phyloP scores from a whole-genome alignment of 2,329 filamentous ascomycete genomes.

The Cytospora schulzeri region DNA sequence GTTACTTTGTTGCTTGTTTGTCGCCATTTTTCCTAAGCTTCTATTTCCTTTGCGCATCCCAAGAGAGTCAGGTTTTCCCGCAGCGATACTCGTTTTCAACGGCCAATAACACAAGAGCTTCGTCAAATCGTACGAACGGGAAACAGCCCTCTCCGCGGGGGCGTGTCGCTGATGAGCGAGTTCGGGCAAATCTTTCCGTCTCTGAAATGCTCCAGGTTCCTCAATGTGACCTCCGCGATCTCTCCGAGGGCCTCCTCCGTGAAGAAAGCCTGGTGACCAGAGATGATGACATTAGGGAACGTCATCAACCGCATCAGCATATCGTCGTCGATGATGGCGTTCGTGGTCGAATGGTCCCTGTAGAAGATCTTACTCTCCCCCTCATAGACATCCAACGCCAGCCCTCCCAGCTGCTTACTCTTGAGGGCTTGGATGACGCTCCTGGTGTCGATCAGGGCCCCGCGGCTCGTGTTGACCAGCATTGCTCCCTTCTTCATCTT shows the following conservation, averaged over 20 bases:
- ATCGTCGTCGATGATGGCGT: conserved; percentile 67
- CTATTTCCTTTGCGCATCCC: no score
- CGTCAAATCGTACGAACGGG: conserved; percentile 24
- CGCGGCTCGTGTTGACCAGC: conserved; percentile 70
- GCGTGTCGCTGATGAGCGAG: conserved; percentile 36
- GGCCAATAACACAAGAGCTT: neutral
- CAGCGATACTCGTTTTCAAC: neutral
- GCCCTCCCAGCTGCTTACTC: conserved; percentile 58
- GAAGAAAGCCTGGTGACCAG: conserved; percentile 71
- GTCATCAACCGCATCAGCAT: conserved; percentile 66
- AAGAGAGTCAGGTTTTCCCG: no score
- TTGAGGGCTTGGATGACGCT: conserved; percentile 65
- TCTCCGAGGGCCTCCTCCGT: conserved; percentile 66
- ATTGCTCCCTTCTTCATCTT: conserved; percentile 62
- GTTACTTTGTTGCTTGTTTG: no score
- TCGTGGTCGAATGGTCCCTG: conserved; percentile 57
- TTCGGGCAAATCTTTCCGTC: conserved; percentile 40
- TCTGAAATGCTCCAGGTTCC: conserved; percentile 55
- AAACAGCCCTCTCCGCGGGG: conserved; percentile 2
- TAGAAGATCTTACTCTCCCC: conserved; percentile 66
- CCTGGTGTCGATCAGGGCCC: conserved; percentile 62
- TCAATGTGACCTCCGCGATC: conserved; percentile 62
- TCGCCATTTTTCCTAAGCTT: no score
- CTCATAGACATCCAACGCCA: conserved; percentile 71
- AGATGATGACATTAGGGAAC: conserved; percentile 68